phyloP scores from a whole-genome alignment of 192 early-diverging fungal species.

The Paraglomus brasilianum region DNA sequence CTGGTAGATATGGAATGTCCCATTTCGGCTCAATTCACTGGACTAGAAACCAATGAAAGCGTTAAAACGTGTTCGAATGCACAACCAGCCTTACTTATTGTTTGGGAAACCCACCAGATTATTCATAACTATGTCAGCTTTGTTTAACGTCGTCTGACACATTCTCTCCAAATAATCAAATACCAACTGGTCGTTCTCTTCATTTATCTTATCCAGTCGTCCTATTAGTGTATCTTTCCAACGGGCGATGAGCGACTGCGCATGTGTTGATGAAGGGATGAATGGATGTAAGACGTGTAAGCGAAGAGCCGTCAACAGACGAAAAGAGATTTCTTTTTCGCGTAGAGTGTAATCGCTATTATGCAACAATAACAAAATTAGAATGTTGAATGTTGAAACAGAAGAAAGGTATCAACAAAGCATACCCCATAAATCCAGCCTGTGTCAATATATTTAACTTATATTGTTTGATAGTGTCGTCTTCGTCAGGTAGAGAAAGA shows the following conservation, averaged over 20 bases:
- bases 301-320: conserved; percentile 48
- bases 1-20: conserved; percentile 37
- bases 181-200: conserved; percentile 42
- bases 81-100: not conserved
- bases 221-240: conserved; percentile 53
- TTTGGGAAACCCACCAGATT: conserved; percentile 34
- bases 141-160: conserved; percentile 30
- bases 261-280: conserved; percentile 24
- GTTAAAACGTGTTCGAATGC: not conserved
- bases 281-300: conserved; percentile 39
- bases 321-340: conserved; percentile 48
- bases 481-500: conserved; percentile 39
- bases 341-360: conserved; percentile 52
- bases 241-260: conserved; percentile 35
- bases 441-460: conserved; percentile 46
- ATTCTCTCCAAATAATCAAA: conserved; percentile 37
- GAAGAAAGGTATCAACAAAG: conserved; percentile 11
- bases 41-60: conserved; percentile 11
- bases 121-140: conserved; percentile 21
- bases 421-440: conserved; percentile 49
- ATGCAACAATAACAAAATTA: not conserved
- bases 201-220: conserved; percentile 41
- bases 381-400: not conserved
- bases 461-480: conserved; percentile 22
- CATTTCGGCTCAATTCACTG: conserved; percentile 31